A percentile compares a stretch with the other conserved stretches of the same genome.
These are phyloP conservation scores for Tolypocladium tundrense DNA, from an alignment of 2,329 filamentous ascomycete species.

Conservation along the genomic window DNA sequence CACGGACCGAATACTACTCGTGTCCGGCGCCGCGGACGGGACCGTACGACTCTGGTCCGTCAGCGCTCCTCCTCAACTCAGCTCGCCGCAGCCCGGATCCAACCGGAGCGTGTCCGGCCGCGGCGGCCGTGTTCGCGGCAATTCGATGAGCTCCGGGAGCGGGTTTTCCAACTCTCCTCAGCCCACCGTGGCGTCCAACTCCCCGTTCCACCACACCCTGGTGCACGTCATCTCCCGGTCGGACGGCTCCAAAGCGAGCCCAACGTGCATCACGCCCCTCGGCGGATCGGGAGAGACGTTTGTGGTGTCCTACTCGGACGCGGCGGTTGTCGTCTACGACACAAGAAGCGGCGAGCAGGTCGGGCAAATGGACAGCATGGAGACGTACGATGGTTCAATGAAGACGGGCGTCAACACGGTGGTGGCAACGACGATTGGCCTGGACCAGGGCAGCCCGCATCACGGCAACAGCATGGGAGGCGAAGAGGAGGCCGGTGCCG, in stretches of 20 bases:
- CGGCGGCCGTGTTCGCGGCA: conserved; percentile 70
- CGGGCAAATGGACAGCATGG: conserved; percentile 82
- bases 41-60: conserved; percentile 91
- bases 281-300: conserved; percentile 75
- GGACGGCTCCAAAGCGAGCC: conserved; percentile 57
- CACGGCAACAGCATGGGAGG: conserved; percentile 50
- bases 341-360: conserved; percentile 86
- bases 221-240: conserved; percentile 74
- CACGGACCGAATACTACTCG: conserved; percentile 79
- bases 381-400: conserved; percentile 80
- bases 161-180: conserved; percentile 87
- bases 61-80: conserved; percentile 76
- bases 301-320: conserved; percentile 86
- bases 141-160: conserved; percentile 90
- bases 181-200: conserved; percentile 73
- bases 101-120: conserved; percentile 44
- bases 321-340: conserved; percentile 84
- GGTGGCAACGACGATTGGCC: conserved; percentile 72
- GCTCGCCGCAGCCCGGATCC: conserved; percentile 63
- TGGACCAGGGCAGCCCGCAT: conserved; percentile 57
- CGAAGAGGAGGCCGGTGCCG: conserved; percentile 57
- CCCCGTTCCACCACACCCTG: conserved; percentile 78
- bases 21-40: conserved; percentile 83
- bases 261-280: conserved; percentile 89
- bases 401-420: conserved; percentile 81